Base-by-base conservation (phyloP, 139 green algal genomes). In the Chlamydomonas sphaeroides region DNA sequence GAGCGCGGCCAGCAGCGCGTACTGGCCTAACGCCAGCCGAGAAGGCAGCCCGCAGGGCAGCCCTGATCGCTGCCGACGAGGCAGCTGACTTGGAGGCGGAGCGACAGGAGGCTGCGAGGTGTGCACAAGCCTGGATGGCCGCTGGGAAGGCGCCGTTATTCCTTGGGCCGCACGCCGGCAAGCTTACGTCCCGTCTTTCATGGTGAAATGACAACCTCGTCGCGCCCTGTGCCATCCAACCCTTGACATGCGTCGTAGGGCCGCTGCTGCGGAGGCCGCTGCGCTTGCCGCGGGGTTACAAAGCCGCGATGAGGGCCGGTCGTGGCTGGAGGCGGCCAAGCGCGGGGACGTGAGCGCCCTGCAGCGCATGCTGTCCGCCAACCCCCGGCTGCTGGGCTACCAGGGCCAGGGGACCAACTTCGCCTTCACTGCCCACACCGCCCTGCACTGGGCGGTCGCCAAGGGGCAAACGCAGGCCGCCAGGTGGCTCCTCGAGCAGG, bases 361-460 rank as follows among this genome's bases (percentile, higher is more conserved):
- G 67, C 39, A 80, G n/a, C 30, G 36, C 10, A 51, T 91, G 78
- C 78, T 92, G 77, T 38, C 57, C 0, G 67, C 20, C 39, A 92
- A 89, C 67, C 69, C 83, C 23, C 39, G 26, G 23, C 78, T 94
- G 72, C 73, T 94, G 18, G n/a, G 72, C 3, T 92, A 92, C 68
- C 45, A 76, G 74, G 90, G 88, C 38, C 61, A 92, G 78, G 89
- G 91, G 71, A 95, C 89, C 66, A 92, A 79, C 67, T 90, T 88
- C 63, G 74, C 82, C 73, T 92, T 95, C 78, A 90, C 85, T 23
- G 85, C 79, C 36, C 87, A 93, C 84, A 90, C 85, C 14, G 91
- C 90, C 36, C 69, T 93, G 53, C 91, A 95, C 85, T 95, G 91
- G 91, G 83, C 85, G 10, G 90, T 80, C 17, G 88, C 88, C 39